Evolutionary conservation across 129 eudicot genomes (phyloP).

Genomic region (Helichrysum umbraculigerum): DNA sequence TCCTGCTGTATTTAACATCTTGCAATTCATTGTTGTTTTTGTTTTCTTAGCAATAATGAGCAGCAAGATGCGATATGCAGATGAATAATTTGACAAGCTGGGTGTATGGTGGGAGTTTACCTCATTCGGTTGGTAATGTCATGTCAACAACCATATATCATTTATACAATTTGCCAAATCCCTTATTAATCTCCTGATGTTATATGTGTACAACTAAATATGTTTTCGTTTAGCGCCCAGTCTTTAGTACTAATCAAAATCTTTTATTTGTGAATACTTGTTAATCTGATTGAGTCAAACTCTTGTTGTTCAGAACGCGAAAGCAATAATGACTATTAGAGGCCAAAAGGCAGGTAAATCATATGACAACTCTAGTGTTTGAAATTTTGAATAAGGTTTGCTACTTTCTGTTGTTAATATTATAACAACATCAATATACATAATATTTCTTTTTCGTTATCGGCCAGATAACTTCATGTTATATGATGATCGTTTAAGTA

Average conservation of each 20-base stretch:
- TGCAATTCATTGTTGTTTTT: background rate
- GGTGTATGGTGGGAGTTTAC: background rate
- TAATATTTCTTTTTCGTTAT: no score
- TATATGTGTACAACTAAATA: background rate
- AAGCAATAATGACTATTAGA: background rate
- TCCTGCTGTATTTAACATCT: background rate
- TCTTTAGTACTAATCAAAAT: no score
- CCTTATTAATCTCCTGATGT: background rate
- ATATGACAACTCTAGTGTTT: background rate
- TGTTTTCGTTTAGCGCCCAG: background rate
- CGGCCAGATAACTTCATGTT: no score
- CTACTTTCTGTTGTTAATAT: background rate
- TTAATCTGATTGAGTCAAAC: background rate
- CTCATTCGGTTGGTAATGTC: background rate
- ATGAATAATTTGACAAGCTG: background rate
- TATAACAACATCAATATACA: background rate
- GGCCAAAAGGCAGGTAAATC: background rate
- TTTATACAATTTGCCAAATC: background rate
- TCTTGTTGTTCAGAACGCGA: background rate
- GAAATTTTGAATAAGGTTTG: background rate
- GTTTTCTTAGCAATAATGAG: background rate
- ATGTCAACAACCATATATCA: background rate
- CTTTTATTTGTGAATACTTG: no score
- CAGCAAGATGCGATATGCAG: background rate
- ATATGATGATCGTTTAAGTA: no score